phyloP scores from a whole-genome alignment of 2,329 filamentous ascomycete species.

The Massarina eburnea region DNA sequence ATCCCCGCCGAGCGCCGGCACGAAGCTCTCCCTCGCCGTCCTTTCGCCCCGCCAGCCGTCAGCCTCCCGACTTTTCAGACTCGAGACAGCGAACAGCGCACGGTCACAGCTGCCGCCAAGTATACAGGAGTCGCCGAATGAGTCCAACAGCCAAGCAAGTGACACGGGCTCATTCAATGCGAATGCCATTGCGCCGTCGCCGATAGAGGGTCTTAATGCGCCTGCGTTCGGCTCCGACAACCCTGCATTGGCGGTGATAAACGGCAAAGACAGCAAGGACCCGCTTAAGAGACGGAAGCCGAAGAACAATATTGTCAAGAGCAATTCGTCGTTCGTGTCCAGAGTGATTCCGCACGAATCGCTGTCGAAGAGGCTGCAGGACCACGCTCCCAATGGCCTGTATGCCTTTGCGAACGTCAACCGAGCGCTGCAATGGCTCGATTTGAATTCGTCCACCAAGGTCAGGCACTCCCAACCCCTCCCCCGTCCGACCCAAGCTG shows the following conservation, averaged over 20 bases:
- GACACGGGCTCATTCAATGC: constrained; percentile 47
- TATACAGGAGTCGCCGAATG: constrained; percentile 49
- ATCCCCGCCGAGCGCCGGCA: constrained; percentile 80
- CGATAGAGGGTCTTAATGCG: constrained; percentile 32
- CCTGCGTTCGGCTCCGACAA: constrained; percentile 88
- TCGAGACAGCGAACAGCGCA: constrained; percentile 46
- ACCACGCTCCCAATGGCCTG: constrained; percentile 74
- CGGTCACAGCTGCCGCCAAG: constrained; percentile 47
- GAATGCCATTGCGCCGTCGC: constrained; percentile 38
- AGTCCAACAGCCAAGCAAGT: constrained; percentile 48
- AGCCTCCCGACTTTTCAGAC: constrained; percentile 45
- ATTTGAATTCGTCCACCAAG: constrained; percentile 75
- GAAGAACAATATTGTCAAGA: constrained; percentile 98
- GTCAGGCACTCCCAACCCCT: constrained; percentile 36
- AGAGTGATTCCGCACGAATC: constrained; percentile 88
- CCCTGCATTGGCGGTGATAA: constrained; percentile 62
- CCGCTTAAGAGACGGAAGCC: constrained; percentile 80
- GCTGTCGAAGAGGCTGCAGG: constrained; percentile 74
- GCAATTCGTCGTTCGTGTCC: constrained; percentile 98
- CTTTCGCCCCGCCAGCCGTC: constrained; percentile 59
- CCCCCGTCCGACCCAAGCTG: neutral
- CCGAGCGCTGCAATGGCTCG: constrained; percentile 93
- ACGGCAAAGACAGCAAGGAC: constrained; percentile 61
- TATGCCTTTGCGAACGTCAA: constrained; percentile 97
- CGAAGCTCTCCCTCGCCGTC: constrained; percentile 77